Evolutionary conservation across 257 asterid species (phyloP), one percentile per base, ranked within the genome.

Genomic region (Capsicum baccatum): DNA sequence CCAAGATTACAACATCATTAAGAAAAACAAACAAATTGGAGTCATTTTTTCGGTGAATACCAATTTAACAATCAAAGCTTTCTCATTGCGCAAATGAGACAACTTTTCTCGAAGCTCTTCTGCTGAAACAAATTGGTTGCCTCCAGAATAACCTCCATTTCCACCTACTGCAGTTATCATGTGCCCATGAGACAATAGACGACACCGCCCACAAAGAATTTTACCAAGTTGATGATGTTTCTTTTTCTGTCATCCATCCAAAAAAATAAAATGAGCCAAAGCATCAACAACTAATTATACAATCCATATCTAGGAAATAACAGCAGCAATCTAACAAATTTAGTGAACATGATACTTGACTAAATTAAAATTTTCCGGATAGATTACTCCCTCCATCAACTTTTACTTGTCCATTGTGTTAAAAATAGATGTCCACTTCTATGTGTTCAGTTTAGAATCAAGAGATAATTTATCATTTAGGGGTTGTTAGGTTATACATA

Each of bases 101-200:
- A 97, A 92, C 88, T 94, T 97, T 80, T 95, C 92, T 2, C 99
- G 97, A 76, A 97, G 98, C 93, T 97, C 97, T 85, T 95, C 99
- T 0, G 99, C 99, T 2, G 98, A 87, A 85, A 97, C 93, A 85
- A 97, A 97, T 80, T 93, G 98, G 83, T 93, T 95, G n/a, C 99
- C 99, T 79, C 98, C 99, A 15, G 98, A 66, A 91, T 97, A 97
- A 62, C 99, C 99, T 66, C 99, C 99, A 87, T 95, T 91, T 59
- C 99, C 98, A 87, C 99, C 99, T 85, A 97, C 99, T 70, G 99
- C 99, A 83, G 98, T 97, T 87, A 97, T 92, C 98, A 97, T 92
- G 86, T 93, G 97, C 44, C 99, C 99, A 79, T 97, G 98, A 35
- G 99, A 97, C 86, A 97, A 83, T 79, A 97, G 97, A 79, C 81